These are phyloP conservation scores for Globisporangium solare DNA, from an alignment of 352 stramenopile species.

Conservation along the genomic window DNA sequence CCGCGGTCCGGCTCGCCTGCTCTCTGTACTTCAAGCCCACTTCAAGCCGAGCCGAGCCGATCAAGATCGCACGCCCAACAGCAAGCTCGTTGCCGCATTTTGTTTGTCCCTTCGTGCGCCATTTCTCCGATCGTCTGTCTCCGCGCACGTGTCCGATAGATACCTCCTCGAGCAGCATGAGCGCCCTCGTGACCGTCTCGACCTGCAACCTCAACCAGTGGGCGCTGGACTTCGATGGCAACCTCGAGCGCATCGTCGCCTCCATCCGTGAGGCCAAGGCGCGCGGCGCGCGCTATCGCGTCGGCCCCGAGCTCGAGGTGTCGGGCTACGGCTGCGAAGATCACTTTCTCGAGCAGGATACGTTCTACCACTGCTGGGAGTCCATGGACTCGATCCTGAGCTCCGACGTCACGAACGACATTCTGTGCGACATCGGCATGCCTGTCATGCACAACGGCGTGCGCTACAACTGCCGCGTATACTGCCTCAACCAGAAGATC, in stretches of 20 bases:
- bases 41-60: not conserved
- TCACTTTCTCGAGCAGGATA: conserved; percentile 98
- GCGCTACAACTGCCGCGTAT: conserved; percentile 98
- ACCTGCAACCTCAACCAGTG: conserved; percentile 99
- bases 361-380: conserved; percentile 97
- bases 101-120: not conserved
- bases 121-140: not conserved
- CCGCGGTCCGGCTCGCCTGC: not conserved
- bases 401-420: conserved; percentile 87
- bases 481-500: conserved; percentile 92
- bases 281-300: conserved; percentile 87
- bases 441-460: conserved; percentile 94
- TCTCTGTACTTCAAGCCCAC: not conserved
- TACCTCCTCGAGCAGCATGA: conserved; percentile 35
- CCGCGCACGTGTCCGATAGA: no score
- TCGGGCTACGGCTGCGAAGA: conserved; percentile 99
- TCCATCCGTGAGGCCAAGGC: conserved; percentile 88
- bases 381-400: conserved; percentile 85
- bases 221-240: conserved; percentile 98
- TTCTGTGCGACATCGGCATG: conserved; percentile 98
- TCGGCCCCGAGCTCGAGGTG: conserved; percentile 97
- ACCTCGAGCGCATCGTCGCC: conserved; percentile 88
- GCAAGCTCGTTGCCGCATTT: not conserved
- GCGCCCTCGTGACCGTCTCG: conserved; percentile 90
- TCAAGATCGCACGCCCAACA: not conserved